Evolutionary conservation across 2,329 filamentous ascomycete species (phyloP).

Genomic region (Monilinia vaccinii-corymbosi): DNA sequence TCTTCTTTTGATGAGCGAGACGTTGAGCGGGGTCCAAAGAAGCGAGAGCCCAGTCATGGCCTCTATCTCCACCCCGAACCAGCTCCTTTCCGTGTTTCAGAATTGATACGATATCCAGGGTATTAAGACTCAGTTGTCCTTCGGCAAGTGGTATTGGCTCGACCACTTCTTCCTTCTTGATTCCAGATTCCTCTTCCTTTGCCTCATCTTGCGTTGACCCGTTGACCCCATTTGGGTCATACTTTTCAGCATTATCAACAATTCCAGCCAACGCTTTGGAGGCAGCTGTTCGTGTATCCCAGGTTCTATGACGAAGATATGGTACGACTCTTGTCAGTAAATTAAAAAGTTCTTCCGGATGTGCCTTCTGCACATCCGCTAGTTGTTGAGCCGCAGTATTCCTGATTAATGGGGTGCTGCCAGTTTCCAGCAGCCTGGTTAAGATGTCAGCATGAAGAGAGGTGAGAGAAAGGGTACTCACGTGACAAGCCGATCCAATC

Average conservation of each 20-base stretch:
- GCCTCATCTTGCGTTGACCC: conserved; percentile 38
- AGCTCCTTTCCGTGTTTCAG: conserved; percentile 77
- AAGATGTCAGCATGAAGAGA: conserved; percentile 13
- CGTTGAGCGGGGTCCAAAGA: conserved; percentile 73
- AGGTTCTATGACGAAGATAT: conserved; percentile 88
- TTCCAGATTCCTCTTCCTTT: conserved; percentile 33
- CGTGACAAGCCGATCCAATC: conserved; percentile 81
- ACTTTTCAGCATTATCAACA: conserved; percentile 75
- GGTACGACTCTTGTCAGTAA: conserved; percentile 89
- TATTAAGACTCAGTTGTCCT: conserved; percentile 60
- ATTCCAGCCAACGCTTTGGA: conserved; percentile 94
- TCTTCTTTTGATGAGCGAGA: conserved; percentile 83
- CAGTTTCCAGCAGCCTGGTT: conserved; percentile 83
- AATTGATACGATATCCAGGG: conserved; percentile 69
- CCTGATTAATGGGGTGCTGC: conserved; percentile 89
- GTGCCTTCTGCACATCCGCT: conserved; percentile 95
- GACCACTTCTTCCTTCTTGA: conserved; percentile 54
- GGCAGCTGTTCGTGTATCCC: conserved; percentile 90
- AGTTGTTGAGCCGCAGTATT: conserved; percentile 96
- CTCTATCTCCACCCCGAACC: conserved; percentile 69
- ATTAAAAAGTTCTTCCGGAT: conserved; percentile 96
- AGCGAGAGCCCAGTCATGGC: conserved; percentile 77
- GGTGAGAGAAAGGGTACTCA: conserved; percentile 56
- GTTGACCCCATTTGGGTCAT: conserved; percentile 79
- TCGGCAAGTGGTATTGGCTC: conserved; percentile 35